These are phyloP conservation scores for Kuraishia cidri DNA, from an alignment of 805 yeast genomes.

Conservation along the genomic window DNA sequence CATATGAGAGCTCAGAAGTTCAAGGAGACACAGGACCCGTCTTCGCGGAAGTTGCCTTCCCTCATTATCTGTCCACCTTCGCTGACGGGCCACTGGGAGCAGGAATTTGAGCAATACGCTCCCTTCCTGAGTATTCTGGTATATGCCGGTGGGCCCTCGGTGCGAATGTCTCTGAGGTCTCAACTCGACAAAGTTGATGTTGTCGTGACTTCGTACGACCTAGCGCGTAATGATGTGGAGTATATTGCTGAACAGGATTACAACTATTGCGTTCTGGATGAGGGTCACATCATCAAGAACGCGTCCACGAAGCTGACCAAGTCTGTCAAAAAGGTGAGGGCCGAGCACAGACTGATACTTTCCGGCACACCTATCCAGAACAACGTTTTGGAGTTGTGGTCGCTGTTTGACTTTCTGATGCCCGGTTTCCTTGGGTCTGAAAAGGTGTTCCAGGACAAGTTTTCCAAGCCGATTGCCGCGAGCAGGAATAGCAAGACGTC, in stretches of 20 bases:
- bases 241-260: constrained; percentile 52
- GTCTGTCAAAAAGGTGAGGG: constrained; percentile 73
- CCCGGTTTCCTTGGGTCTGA: constrained; percentile 98
- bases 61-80: constrained; percentile 95
- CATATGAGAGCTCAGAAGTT: constrained; percentile 71
- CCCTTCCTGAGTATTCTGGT: constrained; percentile 78
- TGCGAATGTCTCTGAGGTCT: constrained; percentile 47
- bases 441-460: constrained; percentile 84
- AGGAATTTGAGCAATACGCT: constrained; percentile 82
- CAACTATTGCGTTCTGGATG: constrained; percentile 94
- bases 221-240: constrained; percentile 84
- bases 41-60: constrained; percentile 71
- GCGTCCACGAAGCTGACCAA: constrained; percentile 81
- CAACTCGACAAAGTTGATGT: constrained; percentile 60
- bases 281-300: constrained; percentile 96
- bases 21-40: constrained; percentile 48
- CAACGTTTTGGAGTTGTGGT: constrained; percentile 95
- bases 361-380: constrained; percentile 99
- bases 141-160: constrained; percentile 89
- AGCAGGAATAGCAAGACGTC: constrained; percentile 83
- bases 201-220: constrained; percentile 92
- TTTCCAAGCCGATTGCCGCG: constrained; percentile 97
- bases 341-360: constrained; percentile 83
- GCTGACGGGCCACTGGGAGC: constrained; percentile 98
- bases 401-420: constrained; percentile 94